phyloP scores from a whole-genome alignment of 192 early-diverging fungal genomes.

The Nowakowskiella sp. region DNA sequence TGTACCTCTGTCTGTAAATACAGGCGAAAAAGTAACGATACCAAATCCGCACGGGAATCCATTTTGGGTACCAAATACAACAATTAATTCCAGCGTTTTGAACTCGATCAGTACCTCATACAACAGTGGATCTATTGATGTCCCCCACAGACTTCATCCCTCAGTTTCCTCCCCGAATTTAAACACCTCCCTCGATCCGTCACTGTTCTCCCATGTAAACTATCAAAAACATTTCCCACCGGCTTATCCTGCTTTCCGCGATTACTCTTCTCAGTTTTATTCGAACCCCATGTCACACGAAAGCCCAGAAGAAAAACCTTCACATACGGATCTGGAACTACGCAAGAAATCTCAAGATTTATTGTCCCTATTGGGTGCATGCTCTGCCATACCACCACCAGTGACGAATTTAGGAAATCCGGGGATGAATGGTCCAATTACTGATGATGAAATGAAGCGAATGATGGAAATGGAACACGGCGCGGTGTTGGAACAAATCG shows the following conservation, averaged over 20 bases:
- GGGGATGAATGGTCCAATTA: no score
- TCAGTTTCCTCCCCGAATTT: not conserved
- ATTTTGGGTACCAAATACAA: not conserved
- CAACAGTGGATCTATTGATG: no score
- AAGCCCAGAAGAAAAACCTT: slow-evolving; percentile 15
- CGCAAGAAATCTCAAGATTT: slow-evolving; percentile 21
- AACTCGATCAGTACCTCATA: no score
- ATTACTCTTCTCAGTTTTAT: slow-evolving; percentile 3
- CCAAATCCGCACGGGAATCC: no score
- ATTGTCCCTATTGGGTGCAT: slow-evolving; percentile 17
- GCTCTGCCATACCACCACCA: no score
- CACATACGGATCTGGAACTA: slow-evolving; percentile 13
- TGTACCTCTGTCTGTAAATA: no score
- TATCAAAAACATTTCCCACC: slow-evolving; percentile 13
- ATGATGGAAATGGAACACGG: not conserved
- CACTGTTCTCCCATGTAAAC: slow-evolving; percentile 1
- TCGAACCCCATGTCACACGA: not conserved
- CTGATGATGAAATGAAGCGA: no score
- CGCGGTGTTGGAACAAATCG: slow-evolving; percentile 13
- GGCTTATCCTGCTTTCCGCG: slow-evolving; percentile 3
- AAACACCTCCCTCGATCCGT: not conserved
- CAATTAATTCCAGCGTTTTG: not conserved
- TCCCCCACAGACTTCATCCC: no score
- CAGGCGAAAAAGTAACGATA: no score
- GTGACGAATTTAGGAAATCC: not conserved